Base-by-base conservation (phyloP, 2,329 filamentous ascomycete species). In the Sporothrix brasiliensis region DNA sequence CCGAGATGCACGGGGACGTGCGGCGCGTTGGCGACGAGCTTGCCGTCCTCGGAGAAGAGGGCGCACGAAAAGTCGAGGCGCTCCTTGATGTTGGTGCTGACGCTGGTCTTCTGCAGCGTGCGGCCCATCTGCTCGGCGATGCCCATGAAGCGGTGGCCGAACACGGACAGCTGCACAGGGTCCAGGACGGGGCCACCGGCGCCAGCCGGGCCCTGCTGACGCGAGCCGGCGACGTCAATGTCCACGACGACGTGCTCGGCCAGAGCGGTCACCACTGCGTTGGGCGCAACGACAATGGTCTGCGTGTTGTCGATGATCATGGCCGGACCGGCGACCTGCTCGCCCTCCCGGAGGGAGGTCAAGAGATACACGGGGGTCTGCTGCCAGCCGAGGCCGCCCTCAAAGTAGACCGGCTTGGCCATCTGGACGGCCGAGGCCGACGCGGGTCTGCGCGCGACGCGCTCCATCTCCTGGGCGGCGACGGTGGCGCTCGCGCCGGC, bases 281-380 rank as follows among this genome's bases (percentile, higher is more conserved):
- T 87, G 0, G 94, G 94, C 0, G 91, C 92, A 1, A 97, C 89
- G 0, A 97, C 91, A 73, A 98, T 95, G 0, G 94, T 98, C 79
- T 97, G 94, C 0, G 92, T 94, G 9, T 91, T 90, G 76, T 94
- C 94, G 3, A 92, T 92, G 70, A 97, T 85, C 79, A 97, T 92
- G 0, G 93, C 93, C 0, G 94, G 93, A 0, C 94, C 93, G 66
- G 85, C 83, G 68, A 97, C 83, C 30, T 88, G 87, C 71, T 93
- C 89, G 2, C 93, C 92, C 5, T 91, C 83, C 1, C 83, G 81
- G 11, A 97, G 82, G 71, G 93, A 86, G 72, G 91, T 88, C 0
- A 97, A 85, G 78, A 91, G 93, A 67, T 93, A 97, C 65, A 97
- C 88, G 0, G 92, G 89, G 0, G 93, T 96, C n/a, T 94, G 86